Base-by-base conservation (phyloP, 345 rosid species). In the Cardamine occulta region DNA sequence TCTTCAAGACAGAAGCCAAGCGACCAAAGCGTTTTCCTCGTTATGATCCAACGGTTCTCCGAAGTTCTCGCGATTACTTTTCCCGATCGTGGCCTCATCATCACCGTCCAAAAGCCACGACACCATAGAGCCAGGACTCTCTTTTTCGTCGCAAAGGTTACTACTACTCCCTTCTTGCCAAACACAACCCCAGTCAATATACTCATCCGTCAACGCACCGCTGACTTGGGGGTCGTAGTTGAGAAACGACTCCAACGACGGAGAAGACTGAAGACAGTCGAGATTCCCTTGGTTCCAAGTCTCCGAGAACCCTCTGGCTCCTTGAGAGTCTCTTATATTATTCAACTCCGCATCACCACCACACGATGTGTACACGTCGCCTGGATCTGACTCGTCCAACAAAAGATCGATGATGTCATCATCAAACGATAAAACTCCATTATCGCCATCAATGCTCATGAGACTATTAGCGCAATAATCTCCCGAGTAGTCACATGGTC, bases 1-100 rank as follows among this genome's bases (percentile, higher is more conserved):
- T 47, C 29, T 52, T 83, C 80, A 86, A 35, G 86, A 84, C 24
- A 86, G 66, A 72, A 86, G 89, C 89, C 87, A 84, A 44, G 83
- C 76, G 54, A 81, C 80, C 51, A 84, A 56, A 3, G 79, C 84
- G 56, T 79, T 77, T 60, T 77, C 72, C 47, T 79, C 66, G 24
- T 80, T 77, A 23, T 44, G 58, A 34, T 69, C 74, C 62, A 53
- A 61, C 26, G 76, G 75, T 29, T 74, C 78, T 45, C 63, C 58
- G 10, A 49, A 24, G 9, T 40, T 37, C 6, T n/a, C 54, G 12
- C 64, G 63, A 15, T 11, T 65, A 34, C 18, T 57, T 51, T 78
- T 52, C 68, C 77, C 69, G 24, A 52, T 31, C 28, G 44, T 79
- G 26, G 51, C 23, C 4, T 67, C 81, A 15, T 74, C 81, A 7